Conservation (phyloP, 345 rosid genomes). For the Moricandia arvensis region DNA sequence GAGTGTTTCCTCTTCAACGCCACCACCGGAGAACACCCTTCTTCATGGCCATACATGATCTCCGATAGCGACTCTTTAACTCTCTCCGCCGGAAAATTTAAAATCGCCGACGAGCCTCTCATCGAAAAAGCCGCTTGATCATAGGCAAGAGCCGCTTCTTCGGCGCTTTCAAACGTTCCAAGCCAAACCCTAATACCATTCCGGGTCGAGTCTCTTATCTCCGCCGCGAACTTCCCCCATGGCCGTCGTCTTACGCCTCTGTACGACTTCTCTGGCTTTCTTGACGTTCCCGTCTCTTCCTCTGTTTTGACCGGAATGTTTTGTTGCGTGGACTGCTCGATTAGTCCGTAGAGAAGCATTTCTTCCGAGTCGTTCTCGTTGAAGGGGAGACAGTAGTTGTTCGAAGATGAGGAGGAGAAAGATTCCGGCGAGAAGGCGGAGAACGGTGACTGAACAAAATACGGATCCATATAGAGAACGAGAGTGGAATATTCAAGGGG, state of each 20-base stretch:
- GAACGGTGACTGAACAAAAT: conserved; percentile 42
- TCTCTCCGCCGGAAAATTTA: conserved; percentile 67
- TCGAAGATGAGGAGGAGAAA: conserved; percentile 35
- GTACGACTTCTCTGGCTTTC: conserved; percentile 51
- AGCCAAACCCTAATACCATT: conserved; percentile 67
- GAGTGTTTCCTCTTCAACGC: conserved; percentile 85
- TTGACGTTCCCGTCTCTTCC: conserved; percentile 25
- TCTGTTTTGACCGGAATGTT: background rate
- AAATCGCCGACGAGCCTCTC: conserved; percentile 60
- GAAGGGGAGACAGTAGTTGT: conserved; percentile 60
- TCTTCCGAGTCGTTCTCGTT: conserved; percentile 92
- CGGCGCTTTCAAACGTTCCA: conserved; percentile 74
- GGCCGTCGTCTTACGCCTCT: conserved; percentile 76
- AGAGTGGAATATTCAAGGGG: background rate
- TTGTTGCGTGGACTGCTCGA: conserved; percentile 41
- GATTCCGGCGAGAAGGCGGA: conserved; percentile 61
- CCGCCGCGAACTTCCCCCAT: conserved; percentile 83
- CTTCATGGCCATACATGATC: conserved; percentile 48
- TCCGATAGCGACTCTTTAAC: conserved; percentile 67
- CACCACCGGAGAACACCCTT: conserved; percentile 79
- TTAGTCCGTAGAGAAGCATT: conserved; percentile 74
- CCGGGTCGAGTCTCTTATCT: conserved; percentile 70
- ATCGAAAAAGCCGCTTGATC: conserved; percentile 73
- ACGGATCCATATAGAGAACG: conserved; percentile 43
- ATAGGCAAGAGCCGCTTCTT: conserved; percentile 72